phyloP scores from a whole-genome alignment of 177 flowering plant species.

The Vitis hybrid region DNA sequence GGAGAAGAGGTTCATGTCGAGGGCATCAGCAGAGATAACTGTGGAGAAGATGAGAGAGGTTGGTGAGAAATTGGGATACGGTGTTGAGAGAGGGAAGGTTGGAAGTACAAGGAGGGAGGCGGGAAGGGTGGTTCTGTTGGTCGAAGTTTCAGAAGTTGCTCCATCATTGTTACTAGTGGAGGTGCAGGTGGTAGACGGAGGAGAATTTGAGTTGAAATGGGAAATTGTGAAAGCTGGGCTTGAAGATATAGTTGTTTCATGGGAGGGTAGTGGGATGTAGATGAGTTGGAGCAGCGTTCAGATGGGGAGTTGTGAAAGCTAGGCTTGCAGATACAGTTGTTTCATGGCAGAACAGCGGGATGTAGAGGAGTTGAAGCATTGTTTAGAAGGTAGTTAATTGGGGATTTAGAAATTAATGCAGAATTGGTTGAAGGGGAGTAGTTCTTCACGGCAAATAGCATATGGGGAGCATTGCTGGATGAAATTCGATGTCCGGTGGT shows the following conservation, averaged over 20 bases:
- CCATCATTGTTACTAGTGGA: constrained; percentile 35
- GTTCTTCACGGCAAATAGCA: no score
- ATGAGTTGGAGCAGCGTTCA: no score
- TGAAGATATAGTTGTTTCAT: constrained; percentile 41
- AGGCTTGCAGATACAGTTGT: constrained; percentile 46
- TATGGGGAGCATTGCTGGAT: no score
- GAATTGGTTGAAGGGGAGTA: no score
- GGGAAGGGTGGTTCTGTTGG: constrained; percentile 38
- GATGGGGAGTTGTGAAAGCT: constrained; percentile 24
- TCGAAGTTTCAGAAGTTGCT: constrained; percentile 41
- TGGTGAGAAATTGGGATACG: constrained; percentile 47
- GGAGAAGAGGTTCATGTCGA: constrained; percentile 57
- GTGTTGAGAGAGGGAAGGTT: constrained; percentile 37
- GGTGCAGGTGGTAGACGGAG: constrained; percentile 34
- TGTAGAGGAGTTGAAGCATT: no score
- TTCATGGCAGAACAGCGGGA: constrained; percentile 40
- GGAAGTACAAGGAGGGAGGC: constrained; percentile 46
- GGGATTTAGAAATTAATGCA: background rate
- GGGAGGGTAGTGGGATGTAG: constrained; percentile 34
- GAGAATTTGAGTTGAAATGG: constrained; percentile 43
- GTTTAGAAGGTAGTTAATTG: background rate
- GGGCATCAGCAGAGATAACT: constrained; percentile 26
- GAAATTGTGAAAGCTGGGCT: constrained; percentile 38
- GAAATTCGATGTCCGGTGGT: no score
- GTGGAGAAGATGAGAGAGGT: constrained; percentile 46